Evolutionary conservation across 192 early-diverging fungal species (phyloP).

Genomic region (Podila clonocystis): DNA sequence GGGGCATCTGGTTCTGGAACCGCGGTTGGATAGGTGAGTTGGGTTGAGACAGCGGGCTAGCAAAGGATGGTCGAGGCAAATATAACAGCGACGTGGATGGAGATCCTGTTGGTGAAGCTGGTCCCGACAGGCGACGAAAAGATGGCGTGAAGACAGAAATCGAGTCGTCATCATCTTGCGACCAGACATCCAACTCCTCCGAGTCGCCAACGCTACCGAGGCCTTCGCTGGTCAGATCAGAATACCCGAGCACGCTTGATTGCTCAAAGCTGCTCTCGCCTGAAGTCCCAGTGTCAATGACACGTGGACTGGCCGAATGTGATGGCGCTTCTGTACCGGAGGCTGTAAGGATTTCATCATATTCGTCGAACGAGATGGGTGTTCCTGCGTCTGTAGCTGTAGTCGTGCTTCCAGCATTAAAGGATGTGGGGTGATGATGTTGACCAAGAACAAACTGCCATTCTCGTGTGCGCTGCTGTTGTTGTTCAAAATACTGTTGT

Average conservation of each 20-base stretch:
- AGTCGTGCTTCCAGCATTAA: not conserved
- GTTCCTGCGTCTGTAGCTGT: not conserved
- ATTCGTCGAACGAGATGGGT: slow-evolving; percentile 21
- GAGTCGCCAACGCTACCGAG: slow-evolving; percentile 33
- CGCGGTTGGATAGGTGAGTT: not conserved
- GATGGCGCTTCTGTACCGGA: slow-evolving; percentile 15
- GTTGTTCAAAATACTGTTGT: slow-evolving; percentile 43
- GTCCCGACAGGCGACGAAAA: not conserved
- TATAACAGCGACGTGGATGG: slow-evolving; percentile 20
- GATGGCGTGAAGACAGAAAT: not conserved
- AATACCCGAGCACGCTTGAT: slow-evolving; percentile 22
- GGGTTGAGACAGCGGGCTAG: not conserved
- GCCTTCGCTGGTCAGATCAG: slow-evolving; percentile 38
- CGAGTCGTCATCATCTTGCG: slow-evolving; percentile 42
- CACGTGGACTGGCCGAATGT: slow-evolving; percentile 7
- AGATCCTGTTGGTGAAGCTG: slow-evolving; percentile 4
- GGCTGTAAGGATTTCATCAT: slow-evolving; percentile 17
- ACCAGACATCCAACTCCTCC: slow-evolving; percentile 43
- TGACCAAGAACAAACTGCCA: slow-evolving; percentile 42
- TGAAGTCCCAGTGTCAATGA: not conserved
- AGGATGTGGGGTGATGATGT: slow-evolving; percentile 7
- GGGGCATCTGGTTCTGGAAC: slow-evolving; percentile 45
- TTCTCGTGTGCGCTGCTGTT: slow-evolving; percentile 39
- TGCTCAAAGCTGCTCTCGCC: slow-evolving; percentile 5
- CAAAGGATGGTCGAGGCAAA: slow-evolving; percentile 39